Base-by-base conservation (phyloP, 495 filamentous ascomycete species). In the Tuber calosporum region DNA sequence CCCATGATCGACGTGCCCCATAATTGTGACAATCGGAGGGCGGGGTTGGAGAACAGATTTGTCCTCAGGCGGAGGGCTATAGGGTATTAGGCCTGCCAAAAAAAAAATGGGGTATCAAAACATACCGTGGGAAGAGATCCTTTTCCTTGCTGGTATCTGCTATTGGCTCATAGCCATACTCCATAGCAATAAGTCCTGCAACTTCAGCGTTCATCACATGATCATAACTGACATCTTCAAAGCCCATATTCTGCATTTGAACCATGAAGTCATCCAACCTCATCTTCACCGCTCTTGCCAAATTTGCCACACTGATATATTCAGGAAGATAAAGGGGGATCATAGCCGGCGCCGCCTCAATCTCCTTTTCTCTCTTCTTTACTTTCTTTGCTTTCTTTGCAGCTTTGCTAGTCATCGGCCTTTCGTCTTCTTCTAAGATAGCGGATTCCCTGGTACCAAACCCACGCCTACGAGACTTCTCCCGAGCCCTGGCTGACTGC, bases 1-100 rank as follows among this genome's bases (percentile, higher is more conserved):
- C 40, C 96, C 96, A 82, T 99, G 96, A 81, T 99, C 96, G 78
- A 99, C 96, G 77, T 99, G 96, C 9, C 96, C 96, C 96, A 99
- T 99, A 81, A 99, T 98, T 20, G 96, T 99, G 58, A 99, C 95
- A 20, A 99, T 92, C 7, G 96, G 96, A 11, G 96, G 94, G 58
- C 96, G 87, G 9, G 84, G 78, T 1, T 93, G 93, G 62, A 96
- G 82, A 8, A 82, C 73, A 2, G 90, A 90, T 39, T 86, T 87
- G 78, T 97, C 93, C 77, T 92, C 89, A 8, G 89, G 85, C 20
- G 87, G 85, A 1, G 92, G 90, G 9, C 87, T 79, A 5, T 17
- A 62, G 38, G 40, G 19, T 42, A 43, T 79, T 45, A 79, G 72
- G 74, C 41, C 4, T 69, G 20, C 53, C 37, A 4, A 9, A 68